Percentiles rank a stretch among this genome's conserved stretches.
These are phyloP conservation scores for Lolium perenne DNA, from an alignment of 176 grass and related monocot genomes.

Conservation along the genomic window DNA sequence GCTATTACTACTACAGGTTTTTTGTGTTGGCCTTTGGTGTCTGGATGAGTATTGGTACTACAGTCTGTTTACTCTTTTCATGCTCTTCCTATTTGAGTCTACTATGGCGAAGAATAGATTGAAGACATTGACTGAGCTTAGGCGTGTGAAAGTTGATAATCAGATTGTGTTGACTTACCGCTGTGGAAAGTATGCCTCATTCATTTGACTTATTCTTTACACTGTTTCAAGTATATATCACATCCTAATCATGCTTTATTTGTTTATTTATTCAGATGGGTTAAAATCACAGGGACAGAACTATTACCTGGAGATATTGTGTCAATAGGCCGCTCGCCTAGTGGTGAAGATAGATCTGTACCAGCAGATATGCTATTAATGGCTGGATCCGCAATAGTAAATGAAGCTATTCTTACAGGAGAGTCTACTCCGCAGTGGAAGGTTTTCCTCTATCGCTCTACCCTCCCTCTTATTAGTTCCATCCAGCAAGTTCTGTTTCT, in stretches of 20 bases:
- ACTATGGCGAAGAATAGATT: slow-evolving; percentile 98
- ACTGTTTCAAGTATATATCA: slow-evolving; percentile 36
- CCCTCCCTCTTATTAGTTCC: background rate
- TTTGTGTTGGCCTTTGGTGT: slow-evolving; percentile 96
- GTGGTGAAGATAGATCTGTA: slow-evolving; percentile 93
- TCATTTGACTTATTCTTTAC: slow-evolving; percentile 33
- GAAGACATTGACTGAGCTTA: slow-evolving; percentile 95
- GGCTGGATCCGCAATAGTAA: slow-evolving; percentile 86
- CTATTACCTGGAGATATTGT: slow-evolving; percentile 97
- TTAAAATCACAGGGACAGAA: slow-evolving; percentile 87
- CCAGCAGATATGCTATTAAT: slow-evolving; percentile 96
- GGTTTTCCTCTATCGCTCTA: slow-evolving; percentile 46
- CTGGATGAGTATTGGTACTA: slow-evolving; percentile 99
- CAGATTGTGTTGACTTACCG: slow-evolving; percentile 84
- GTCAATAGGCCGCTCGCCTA: slow-evolving; percentile 81
- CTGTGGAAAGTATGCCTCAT: slow-evolving; percentile 81
- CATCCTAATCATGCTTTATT: slow-evolving; percentile 37
- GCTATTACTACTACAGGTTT: slow-evolving; percentile 71
- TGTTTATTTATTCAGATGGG: slow-evolving; percentile 73
- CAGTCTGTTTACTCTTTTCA: slow-evolving; percentile 98
- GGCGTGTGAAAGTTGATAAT: slow-evolving; percentile 97
- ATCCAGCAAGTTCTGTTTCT: slow-evolving; percentile 5
- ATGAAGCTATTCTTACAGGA: slow-evolving; percentile 99
- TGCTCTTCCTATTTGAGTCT: slow-evolving; percentile 99
- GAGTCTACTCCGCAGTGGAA: slow-evolving; percentile 99